Base-by-base conservation (phyloP, 768 basidiomycete species). In the Paxillus involutus region DNA sequence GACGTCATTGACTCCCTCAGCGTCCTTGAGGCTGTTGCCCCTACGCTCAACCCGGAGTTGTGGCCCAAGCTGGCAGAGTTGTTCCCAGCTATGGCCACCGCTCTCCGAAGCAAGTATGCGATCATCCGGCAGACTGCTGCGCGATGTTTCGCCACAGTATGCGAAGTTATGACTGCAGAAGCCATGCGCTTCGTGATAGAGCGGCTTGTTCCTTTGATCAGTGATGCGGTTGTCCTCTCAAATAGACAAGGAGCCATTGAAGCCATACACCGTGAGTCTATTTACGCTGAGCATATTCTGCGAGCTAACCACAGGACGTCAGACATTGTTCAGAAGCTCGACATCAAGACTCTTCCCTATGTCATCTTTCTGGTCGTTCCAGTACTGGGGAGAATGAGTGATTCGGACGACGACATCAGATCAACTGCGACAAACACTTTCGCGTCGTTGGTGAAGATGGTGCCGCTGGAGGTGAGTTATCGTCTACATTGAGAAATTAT, bases 321-420 rank as follows among this genome's bases (percentile, higher is more conserved):
- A 98, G 96, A 96, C 67, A 86, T 98, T 59, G 89, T 98, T 29
- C 89, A 94, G 59, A 81, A 82, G 56, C 82, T 99, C 47, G 94
- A 98, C 61, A 84, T 97, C 72, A 95, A 94, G 68, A 89, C 94
- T 7, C 76, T 99, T 41, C 96, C 97, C 11, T 99, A 98, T 65
- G 89, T 98, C 9, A 89, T 98, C 56, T 98, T 99, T 74, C 78
- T 99, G 72, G 85, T 99, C 32, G 95, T 98, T 0, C 97, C 97
- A 0, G 84, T 98, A 6, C 84, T 99, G 8, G 97, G 97, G 8
- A 81, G 97, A 35, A 99, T 98, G 97, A 98, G 94, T 62, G 97
- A 99, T 69, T 67, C 84, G 5, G 87, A 98, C 63, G 93, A 94
- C 56, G 89, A 91, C 55, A 89, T 97, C 40, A 88, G 97, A 26